Evolutionary conservation across 331 rosid genomes (phyloP).

Genomic region (Pyracantha coccinea): DNA sequence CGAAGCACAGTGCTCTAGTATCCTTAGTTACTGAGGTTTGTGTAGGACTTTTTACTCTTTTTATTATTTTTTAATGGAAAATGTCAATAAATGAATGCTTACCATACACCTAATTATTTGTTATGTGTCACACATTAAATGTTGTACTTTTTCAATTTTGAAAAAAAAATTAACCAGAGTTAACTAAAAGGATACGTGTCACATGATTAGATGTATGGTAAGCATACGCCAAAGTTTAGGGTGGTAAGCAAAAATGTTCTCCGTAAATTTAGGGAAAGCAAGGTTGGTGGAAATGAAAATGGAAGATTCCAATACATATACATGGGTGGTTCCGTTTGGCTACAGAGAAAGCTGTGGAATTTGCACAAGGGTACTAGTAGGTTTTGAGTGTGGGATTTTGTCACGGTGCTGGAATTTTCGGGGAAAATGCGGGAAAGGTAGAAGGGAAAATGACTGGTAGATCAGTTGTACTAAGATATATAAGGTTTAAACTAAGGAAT

Average conservation of each 20-base stretch:
- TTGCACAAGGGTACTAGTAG: too few relatives aligned
- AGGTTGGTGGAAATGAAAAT: constrained; percentile 15
- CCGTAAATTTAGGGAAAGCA: constrained; percentile 1
- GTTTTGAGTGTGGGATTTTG: constrained; percentile 10
- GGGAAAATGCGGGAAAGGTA: constrained; percentile 32
- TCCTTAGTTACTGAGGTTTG: too few relatives aligned
- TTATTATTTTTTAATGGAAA: background rate
- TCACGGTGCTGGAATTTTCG: constrained; percentile 39
- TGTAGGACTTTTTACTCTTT: too few relatives aligned
- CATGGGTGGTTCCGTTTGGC: constrained; percentile 33
- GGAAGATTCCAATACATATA: constrained; percentile 39
- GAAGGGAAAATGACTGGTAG: background rate
- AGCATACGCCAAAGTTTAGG: too few relatives aligned
- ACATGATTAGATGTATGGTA: too few relatives aligned
- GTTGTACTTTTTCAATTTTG: too few relatives aligned
- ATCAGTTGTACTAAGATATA: background rate
- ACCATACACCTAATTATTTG: too few relatives aligned
- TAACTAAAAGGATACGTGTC: too few relatives aligned
- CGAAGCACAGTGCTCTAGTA: too few relatives aligned
- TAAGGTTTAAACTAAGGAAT: background rate
- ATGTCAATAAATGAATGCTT: background rate
- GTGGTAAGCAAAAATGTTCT: too few relatives aligned
- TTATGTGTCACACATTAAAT: too few relatives aligned
- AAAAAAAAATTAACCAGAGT: too few relatives aligned
- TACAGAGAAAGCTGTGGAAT: constrained; percentile 25